Evolutionary conservation across 441 rosid species (phyloP), one percentile per base, ranked within the genome.

Genomic region (Adansonia madagascariensis): DNA sequence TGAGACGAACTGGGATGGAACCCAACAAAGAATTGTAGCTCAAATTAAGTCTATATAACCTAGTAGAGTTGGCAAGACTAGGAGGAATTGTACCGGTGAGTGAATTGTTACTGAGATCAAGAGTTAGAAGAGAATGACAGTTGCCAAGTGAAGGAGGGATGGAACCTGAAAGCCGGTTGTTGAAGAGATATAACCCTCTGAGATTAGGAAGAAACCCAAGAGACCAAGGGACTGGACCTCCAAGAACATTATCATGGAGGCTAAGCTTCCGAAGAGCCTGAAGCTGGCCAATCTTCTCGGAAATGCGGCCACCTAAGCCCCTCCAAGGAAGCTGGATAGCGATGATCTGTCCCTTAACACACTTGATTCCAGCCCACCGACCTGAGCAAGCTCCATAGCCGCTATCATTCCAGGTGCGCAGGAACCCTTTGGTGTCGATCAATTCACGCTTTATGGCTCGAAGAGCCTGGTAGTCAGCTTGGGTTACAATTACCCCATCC

Each of bases 321-420:
- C 79, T 88, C 91, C 91, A 91, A 1, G 94, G 94, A 65, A 91
- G 91, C 83, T 91, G 90, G 77, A 91, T 85, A 41, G 87, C 90
- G 0, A 89, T 81, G 55, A 91, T 88, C 81, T 89, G 90, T 55
- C 94, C 94, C 43, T 86, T 74, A 14, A 84, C 86, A 66, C 94
- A 91, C 86, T 83, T 89, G 85, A 91, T 91, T 71, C 94, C 94
- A 12, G 82, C 83, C 94, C 94, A 91, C 8, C 83, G 80, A 7
- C 93, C 91, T 0, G 91, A 83, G 84, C 94, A 91, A 18, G 87
- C 92, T 47, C 82, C 78, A 18, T 57, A 59, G 52, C 87, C 86
- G 55, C 86, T 84, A 72, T 73, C 78, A 57, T 91, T 91, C 94
- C 94, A 91, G 84, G 84, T 85, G 61, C 79, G 84, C 62, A 91